Percentiles rank a stretch among this genome's conserved stretches.
phyloP scores from a whole-genome alignment of 805 yeast species.

The Naumovozyma dairenensis region DNA sequence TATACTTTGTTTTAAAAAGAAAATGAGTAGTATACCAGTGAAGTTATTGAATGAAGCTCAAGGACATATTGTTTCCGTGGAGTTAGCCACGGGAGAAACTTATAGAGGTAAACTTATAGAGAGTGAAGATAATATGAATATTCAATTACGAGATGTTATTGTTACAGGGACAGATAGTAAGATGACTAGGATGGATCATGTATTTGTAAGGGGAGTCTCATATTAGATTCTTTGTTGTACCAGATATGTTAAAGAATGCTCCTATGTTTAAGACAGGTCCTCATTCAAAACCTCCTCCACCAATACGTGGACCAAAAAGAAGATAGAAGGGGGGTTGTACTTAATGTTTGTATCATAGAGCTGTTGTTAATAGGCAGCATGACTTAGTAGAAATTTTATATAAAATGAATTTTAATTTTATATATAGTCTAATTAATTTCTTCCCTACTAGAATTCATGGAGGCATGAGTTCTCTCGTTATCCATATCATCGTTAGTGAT shows the following conservation, averaged over 20 bases:
- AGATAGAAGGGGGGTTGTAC: slow-evolving; percentile 10
- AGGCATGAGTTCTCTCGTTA: too few relatives aligned
- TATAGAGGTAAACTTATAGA: slow-evolving; percentile 82
- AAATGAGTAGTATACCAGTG: slow-evolving; percentile 46
- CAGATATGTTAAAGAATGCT: slow-evolving; percentile 80
- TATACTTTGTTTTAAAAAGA: too few relatives aligned
- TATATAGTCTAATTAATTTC: too few relatives aligned
- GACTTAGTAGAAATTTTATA: too few relatives aligned
- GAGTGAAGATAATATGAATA: slow-evolving; percentile 91
- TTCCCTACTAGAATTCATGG: too few relatives aligned
- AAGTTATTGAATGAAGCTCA: slow-evolving; percentile 80
- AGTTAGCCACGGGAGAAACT: slow-evolving; percentile 73
- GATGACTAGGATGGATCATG: slow-evolving; percentile 68
- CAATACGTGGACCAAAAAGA: slow-evolving; percentile 51
- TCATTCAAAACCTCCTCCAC: slow-evolving; percentile 57
- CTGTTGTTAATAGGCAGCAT: too few relatives aligned
- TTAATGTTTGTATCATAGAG: background rate
- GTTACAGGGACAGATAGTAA: slow-evolving; percentile 70
- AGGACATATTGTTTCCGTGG: slow-evolving; percentile 80
- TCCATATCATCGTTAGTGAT: background rate
- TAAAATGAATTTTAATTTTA: too few relatives aligned
- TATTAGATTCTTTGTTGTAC: slow-evolving; percentile 73
- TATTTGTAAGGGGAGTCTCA: slow-evolving; percentile 88
- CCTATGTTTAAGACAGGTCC: slow-evolving; percentile 66
- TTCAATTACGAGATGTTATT: slow-evolving; percentile 72